Percentiles rank a stretch among this genome's conserved stretches.
These are phyloP conservation scores for Aspergillus sp. DNA, from an alignment of 2,329 filamentous ascomycete species.

Conservation along the genomic window DNA sequence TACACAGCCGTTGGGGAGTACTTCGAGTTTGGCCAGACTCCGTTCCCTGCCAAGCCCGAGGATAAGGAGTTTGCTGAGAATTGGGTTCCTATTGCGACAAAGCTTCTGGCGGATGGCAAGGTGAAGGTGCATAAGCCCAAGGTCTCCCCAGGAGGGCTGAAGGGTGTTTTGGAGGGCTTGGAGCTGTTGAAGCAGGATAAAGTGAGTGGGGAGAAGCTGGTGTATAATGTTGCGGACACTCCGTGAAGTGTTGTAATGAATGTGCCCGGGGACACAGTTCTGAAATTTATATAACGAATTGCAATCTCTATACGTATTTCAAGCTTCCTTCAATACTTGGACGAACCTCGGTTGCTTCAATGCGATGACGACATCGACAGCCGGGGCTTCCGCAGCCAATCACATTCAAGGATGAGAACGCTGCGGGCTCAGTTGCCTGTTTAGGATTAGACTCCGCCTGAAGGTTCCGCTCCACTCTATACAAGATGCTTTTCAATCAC, in stretches of 20 bases:
- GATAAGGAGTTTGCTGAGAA: neutral
- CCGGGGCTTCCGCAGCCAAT: neutral
- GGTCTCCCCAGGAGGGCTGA: neutral
- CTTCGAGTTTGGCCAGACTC: neutral
- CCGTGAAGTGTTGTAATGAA: neutral
- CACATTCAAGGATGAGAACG: neutral
- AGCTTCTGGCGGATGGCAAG: neutral
- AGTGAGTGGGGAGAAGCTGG: slow-evolving; percentile 1
- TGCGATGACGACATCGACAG: no score
- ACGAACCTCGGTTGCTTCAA: no score
- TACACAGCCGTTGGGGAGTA: neutral
- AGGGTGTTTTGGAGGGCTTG: neutral
- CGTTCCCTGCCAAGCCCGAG: neutral
- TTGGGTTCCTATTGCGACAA: neutral
- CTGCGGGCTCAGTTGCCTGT: neutral
- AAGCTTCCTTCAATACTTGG: no score
- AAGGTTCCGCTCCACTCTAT: neutral
- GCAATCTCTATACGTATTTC: neutral
- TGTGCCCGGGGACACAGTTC: no score
- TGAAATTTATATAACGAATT: neutral
- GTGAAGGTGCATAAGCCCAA: neutral
- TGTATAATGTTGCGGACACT: neutral
- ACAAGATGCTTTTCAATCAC: neutral
- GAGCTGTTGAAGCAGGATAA: neutral
- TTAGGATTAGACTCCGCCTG: neutral